phyloP scores from a whole-genome alignment of 1,284 basidiomycete genomes.

The Moesziomyces sp. region DNA sequence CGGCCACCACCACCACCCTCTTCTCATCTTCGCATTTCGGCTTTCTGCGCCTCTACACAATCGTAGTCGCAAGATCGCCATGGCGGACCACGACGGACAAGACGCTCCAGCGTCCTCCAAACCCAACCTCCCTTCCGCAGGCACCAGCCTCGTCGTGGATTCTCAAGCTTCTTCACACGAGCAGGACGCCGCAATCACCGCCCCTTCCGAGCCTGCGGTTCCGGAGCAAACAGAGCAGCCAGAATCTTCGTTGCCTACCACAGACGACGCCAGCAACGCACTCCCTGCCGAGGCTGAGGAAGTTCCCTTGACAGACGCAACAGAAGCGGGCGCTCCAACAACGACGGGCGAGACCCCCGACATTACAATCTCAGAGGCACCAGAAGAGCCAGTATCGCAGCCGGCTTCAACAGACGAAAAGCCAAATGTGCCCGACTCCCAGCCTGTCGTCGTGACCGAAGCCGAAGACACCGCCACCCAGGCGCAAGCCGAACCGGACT shows the following conservation, averaged over 20 bases:
- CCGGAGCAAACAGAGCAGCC: neutral
- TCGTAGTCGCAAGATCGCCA: conserved; percentile 29
- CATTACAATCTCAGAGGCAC: conserved; percentile 22
- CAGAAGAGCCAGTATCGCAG: neutral
- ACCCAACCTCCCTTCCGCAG: conserved; percentile 34
- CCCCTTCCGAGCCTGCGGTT: neutral
- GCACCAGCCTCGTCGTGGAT: conserved; percentile 32
- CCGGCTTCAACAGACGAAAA: neutral
- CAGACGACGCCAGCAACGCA: neutral
- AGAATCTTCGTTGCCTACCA: neutral
- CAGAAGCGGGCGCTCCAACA: neutral
- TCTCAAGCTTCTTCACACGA: conserved; percentile 8
- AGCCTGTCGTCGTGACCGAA: neutral
- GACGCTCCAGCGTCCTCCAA: conserved; percentile 25
- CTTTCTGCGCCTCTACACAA: conserved; percentile 72
- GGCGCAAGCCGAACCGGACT: conserved; percentile 2
- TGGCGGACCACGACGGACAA: conserved; percentile 30
- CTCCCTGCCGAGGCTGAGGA: neutral
- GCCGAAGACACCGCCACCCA: neutral
- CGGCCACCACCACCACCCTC: conserved; percentile 70
- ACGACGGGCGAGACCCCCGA: conserved; percentile 8
- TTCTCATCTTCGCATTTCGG: too few species aligned
- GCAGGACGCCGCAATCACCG: neutral
- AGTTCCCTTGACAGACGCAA: neutral
- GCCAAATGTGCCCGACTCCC: neutral